These are phyloP conservation scores for Phytophthora pistaciae DNA, from an alignment of 352 stramenopile species.

Conservation along the genomic window DNA sequence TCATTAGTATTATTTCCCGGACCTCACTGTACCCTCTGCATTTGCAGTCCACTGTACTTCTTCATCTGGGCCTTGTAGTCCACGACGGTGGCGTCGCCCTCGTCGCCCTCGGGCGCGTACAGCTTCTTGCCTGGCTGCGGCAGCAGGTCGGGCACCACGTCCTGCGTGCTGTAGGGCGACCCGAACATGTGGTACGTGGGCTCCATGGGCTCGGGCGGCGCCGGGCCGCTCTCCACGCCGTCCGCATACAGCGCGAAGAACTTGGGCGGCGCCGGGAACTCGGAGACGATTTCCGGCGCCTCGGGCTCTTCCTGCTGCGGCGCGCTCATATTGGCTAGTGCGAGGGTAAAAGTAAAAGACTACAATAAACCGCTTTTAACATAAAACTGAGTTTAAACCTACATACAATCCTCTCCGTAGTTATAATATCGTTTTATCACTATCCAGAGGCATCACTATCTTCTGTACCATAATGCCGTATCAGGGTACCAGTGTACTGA, in stretches of 20 bases:
- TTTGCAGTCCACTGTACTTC: slow-evolving; percentile 42
- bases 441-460: too few relatives aligned
- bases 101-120: slow-evolving; percentile 45
- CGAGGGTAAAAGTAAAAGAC: too few relatives aligned
- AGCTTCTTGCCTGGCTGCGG: slow-evolving; percentile 69
- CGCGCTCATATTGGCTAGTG: slow-evolving; percentile 22
- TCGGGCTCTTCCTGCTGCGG: slow-evolving; percentile 39
- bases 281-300: slow-evolving; percentile 84
- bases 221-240: slow-evolving; percentile 52
- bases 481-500: too few relatives aligned
- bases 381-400: too few relatives aligned
- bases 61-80: slow-evolving; percentile 88
- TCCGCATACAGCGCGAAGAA: slow-evolving; percentile 84
- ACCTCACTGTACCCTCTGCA: neutral
- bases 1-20: neutral
- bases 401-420: too few relatives aligned
- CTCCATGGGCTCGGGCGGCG: slow-evolving; percentile 74
- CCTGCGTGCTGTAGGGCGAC: slow-evolving; percentile 84
- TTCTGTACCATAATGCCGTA: too few relatives aligned
- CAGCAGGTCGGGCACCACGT: slow-evolving; percentile 82
- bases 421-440: too few relatives aligned
- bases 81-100: slow-evolving; percentile 27
- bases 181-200: slow-evolving; percentile 91
- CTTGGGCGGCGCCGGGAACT: slow-evolving; percentile 81
- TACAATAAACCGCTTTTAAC: too few relatives aligned